phyloP scores from a whole-genome alignment of 2,329 filamentous ascomycete species.

The Colletotrichum gloeosporioides region DNA sequence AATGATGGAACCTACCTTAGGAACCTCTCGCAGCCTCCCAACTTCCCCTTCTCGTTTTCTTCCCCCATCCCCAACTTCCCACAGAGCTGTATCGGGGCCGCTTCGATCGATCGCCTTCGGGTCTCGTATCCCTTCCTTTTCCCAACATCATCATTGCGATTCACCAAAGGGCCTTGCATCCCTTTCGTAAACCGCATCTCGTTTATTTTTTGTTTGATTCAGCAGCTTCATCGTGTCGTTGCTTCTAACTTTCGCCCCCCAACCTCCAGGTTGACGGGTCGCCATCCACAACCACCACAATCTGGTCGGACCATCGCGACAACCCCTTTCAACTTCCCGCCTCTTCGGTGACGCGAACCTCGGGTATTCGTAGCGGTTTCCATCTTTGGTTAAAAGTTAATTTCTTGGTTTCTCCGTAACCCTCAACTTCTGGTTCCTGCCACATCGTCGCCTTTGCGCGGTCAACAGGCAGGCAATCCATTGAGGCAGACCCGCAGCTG shows the following conservation, averaged over 20 bases:
- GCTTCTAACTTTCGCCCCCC: not conserved
- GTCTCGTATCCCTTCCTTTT: constrained; percentile 23
- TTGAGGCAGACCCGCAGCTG: constrained; percentile 22
- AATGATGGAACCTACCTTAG: constrained; percentile 26
- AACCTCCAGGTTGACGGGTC: constrained; percentile 20
- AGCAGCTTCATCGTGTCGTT: not conserved
- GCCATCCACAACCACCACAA: constrained; percentile 22
- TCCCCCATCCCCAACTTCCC: constrained; percentile 34
- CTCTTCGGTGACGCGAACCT: not conserved
- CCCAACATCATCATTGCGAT: constrained; percentile 19
- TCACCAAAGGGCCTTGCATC: not conserved
- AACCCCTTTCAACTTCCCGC: not conserved
- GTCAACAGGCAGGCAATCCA: constrained; percentile 21
- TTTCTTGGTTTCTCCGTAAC: not conserved
- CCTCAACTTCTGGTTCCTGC: not conserved
- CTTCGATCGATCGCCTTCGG: constrained; percentile 21
- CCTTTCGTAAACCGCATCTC: not conserved
- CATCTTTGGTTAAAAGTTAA: not conserved
- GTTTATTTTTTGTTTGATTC: not conserved
- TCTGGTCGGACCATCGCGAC: constrained; percentile 9
- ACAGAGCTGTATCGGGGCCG: constrained; percentile 17
- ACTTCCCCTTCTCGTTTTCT: constrained; percentile 40
- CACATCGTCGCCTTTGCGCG: constrained; percentile 8
- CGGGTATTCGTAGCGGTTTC: not conserved
- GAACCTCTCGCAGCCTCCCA: constrained; percentile 37